phyloP scores from a whole-genome alignment of 2,329 filamentous ascomycete species.

The Aaosphaeria arxii region DNA sequence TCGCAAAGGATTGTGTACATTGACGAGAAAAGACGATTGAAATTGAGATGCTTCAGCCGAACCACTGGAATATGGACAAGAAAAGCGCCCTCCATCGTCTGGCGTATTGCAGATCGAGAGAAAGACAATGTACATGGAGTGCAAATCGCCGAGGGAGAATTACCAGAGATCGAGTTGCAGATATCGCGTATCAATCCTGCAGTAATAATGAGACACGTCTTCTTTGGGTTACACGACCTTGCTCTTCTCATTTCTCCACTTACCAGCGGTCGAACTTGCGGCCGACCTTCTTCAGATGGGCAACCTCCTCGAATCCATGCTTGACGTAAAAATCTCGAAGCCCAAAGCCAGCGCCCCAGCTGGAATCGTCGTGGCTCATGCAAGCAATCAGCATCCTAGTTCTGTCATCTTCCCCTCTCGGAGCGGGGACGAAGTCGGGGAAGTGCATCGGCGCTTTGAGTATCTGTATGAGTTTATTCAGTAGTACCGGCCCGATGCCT shows the following conservation, averaged over 20 bases:
- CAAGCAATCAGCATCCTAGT: slow-evolving; percentile 36
- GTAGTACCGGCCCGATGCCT: slow-evolving; percentile 32
- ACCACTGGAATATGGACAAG: no score
- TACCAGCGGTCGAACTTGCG: slow-evolving; percentile 39
- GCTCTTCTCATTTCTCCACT: slow-evolving; percentile 10
- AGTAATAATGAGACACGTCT: slow-evolving; percentile 5
- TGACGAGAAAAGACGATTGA: no score
- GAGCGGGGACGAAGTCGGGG: slow-evolving; percentile 8
- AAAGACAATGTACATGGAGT: no score
- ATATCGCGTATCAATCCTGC: slow-evolving; percentile 21
- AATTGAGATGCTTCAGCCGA: no score
- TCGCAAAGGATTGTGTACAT: no score
- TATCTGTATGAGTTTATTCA: slow-evolving; percentile 25
- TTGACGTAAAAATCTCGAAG: slow-evolving; percentile 38
- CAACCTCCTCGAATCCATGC: slow-evolving; percentile 39
- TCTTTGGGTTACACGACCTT: slow-evolving; percentile 1
- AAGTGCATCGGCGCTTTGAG: slow-evolving; percentile 16
- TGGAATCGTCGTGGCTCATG: slow-evolving; percentile 38
- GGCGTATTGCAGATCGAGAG: no score
- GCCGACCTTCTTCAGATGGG: slow-evolving; percentile 37
- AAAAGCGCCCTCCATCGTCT: no score
- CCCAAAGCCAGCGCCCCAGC: slow-evolving; percentile 26
- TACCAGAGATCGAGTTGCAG: slow-evolving; percentile 12
- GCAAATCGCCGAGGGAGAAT: no score
- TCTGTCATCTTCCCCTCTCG: slow-evolving; percentile 12